Percentiles rank a stretch among this genome's conserved stretches.
Conservation (phyloP, 805 yeast genomes). For the Ogataea henricii region DNA sequence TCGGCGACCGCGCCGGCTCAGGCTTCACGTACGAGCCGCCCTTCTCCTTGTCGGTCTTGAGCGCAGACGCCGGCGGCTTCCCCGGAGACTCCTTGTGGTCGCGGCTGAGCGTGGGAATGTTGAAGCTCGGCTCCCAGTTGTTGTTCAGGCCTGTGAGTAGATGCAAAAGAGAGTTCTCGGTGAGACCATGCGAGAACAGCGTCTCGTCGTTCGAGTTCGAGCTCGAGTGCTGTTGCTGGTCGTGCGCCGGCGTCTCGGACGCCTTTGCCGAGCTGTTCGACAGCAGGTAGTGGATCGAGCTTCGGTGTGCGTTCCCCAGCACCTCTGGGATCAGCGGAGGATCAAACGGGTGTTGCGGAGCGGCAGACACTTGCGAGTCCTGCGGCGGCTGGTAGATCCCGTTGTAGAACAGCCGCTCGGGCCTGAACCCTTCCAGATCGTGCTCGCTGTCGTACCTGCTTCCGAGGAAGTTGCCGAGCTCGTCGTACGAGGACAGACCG, state of each 20-base stretch:
- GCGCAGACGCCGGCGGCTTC: background rate
- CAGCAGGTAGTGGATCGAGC: slow-evolving; percentile 12
- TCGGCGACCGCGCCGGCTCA: background rate
- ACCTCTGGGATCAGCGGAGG: slow-evolving; percentile 1
- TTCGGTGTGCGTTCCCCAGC: slow-evolving; percentile 1
- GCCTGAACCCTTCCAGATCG: slow-evolving; percentile 14
- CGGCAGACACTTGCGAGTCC: background rate
- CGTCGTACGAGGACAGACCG: background rate
- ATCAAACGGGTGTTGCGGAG: background rate
- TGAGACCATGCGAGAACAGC: background rate
- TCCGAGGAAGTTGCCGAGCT: background rate
- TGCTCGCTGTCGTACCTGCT: slow-evolving; percentile 5
- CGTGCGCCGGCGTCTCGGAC: background rate
- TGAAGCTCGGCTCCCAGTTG: slow-evolving; percentile 22
- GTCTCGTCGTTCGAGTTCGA: background rate
- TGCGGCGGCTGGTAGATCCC: background rate
- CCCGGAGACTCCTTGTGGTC: background rate
- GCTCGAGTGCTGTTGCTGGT: no score
- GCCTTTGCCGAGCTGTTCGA: slow-evolving; percentile 1
- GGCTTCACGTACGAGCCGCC: no score
- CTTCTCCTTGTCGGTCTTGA: background rate
- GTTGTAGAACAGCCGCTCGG: slow-evolving; percentile 14
- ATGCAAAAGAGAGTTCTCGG: slow-evolving; percentile 2
- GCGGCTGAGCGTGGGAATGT: slow-evolving; percentile 2
- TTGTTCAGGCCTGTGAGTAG: slow-evolving; percentile 17